Base-by-base conservation (phyloP, 371 early-diverging fungal genomes). In the Syncephalastrum monosporum region DNA sequence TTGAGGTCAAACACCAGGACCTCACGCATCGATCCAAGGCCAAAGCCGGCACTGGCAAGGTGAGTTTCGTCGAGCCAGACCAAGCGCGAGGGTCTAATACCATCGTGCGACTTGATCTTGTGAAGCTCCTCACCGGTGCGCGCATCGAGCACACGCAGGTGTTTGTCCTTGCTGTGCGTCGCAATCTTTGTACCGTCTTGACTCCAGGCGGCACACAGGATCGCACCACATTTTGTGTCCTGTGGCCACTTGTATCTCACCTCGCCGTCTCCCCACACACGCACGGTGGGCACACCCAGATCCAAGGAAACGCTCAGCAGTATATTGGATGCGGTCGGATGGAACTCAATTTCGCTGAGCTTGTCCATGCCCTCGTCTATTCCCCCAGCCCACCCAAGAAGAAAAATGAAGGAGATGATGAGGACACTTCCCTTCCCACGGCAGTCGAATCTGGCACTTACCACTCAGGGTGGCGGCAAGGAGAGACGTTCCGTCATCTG, bases 11-110 rank as follows among this genome's bases (percentile, higher is more conserved):
- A 89, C 17, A 92, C 24, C 45, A 81, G 42, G 19, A 92, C 67
- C 61, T 91, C 90, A 8, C 93, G 87, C 63, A 64, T 60, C 0
- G 75, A 75, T 0, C 77, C 77, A 16, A 64, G 63, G 8, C 86
- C 91, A 70, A 92, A 92, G 0, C 93, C 93, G 56, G 89, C 82
- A 24, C 89, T 82, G 3, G 81, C 79, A 38, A 93, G 60, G 3
- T 73, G 74, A 4, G 59, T 61, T 3, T 73, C 72, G 23, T 77
- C 82, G 5, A 91, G 56, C 91, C 91, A 94, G 4, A 82, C 67
- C 5, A 91, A 68, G 41, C 91, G 82, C 25, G 85, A 81, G 0
- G 87, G 89, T 25, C 91, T 85, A 21, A 83, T 67, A 46, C 91
- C 88, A 10, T 87, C 82, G 60, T 91, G 90, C 7, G 83, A 68